Conservation (phyloP, 768 basidiomycete species). For the Xerocomellus dryophilus region DNA sequence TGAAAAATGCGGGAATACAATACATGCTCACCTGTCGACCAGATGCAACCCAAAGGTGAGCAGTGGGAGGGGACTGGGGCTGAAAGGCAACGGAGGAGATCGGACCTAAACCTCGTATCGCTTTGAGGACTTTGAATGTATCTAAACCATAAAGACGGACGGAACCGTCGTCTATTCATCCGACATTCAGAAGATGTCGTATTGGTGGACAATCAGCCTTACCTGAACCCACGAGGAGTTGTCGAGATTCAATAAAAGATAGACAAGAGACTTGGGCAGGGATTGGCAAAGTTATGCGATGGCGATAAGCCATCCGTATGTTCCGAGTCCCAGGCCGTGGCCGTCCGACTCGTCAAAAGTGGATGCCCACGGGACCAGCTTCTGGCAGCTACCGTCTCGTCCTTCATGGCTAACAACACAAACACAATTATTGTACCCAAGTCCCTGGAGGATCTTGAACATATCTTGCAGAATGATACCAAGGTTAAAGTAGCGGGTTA, state of each 20-base stretch:
- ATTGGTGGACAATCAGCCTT: conserved; percentile 7
- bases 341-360: background rate
- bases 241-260: conserved; percentile 44
- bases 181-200: conserved; percentile 1
- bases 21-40: conserved; percentile 47
- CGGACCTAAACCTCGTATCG: conserved; percentile 57
- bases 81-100: conserved; percentile 60
- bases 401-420: conserved; percentile 10
- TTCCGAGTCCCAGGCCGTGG: no score
- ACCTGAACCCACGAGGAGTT: conserved; percentile 66
- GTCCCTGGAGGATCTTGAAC: conserved; percentile 55
- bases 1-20: background rate
- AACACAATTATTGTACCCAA: conserved; percentile 40
- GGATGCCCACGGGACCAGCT: background rate
- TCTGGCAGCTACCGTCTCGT: background rate
- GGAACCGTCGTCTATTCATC: conserved; percentile 60
- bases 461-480: conserved; percentile 55
- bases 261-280: conserved; percentile 56
- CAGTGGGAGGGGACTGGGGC: conserved; percentile 38
- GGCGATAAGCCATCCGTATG: conserved; percentile 8
- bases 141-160: conserved; percentile 64
- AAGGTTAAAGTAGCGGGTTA: conserved; percentile 94
- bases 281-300: conserved; percentile 33
- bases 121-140: conserved; percentile 58
- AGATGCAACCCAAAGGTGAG: conserved; percentile 64